Evolutionary conservation across 2,329 filamentous ascomycete species (phyloP).

Genomic region (Ustulina deusta): DNA sequence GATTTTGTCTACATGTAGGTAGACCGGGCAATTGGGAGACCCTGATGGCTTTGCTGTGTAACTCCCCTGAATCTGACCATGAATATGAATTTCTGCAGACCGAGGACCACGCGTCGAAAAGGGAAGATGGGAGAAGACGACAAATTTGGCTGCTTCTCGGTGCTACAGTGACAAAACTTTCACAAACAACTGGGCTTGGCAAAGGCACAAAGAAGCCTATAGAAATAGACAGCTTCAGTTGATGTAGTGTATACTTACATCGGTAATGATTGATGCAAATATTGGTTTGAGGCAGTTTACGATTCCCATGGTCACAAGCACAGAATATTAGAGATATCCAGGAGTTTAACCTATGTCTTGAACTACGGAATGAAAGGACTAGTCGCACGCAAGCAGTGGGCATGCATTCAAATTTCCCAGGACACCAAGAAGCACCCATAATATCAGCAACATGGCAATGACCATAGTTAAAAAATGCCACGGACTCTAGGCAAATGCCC

Average conservation of each 20-base stretch:
- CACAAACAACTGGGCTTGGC: background rate
- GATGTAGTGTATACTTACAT: background rate
- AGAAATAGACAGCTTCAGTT: background rate
- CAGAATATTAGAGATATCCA: too few relatives aligned
- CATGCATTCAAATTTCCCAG: constrained; percentile 19
- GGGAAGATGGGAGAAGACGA: background rate
- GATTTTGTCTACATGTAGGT: background rate
- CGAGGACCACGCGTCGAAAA: background rate
- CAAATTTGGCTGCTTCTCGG: background rate
- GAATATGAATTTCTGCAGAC: background rate
- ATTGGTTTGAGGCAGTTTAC: too few relatives aligned
- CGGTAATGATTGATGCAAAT: background rate
- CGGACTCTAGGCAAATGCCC: background rate
- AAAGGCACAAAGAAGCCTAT: background rate
- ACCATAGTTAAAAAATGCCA: constrained; percentile 1
- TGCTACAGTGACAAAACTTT: background rate
- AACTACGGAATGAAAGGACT: background rate
- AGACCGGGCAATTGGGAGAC: constrained; percentile 5
- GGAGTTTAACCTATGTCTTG: background rate
- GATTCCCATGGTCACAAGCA: too few relatives aligned
- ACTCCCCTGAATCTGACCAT: background rate
- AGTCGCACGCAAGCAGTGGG: background rate
- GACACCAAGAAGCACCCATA: constrained; percentile 1
- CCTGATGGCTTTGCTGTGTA: background rate
- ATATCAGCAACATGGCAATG: background rate